These are phyloP conservation scores for Clonostachys byssicola DNA, from an alignment of 2,329 filamentous ascomycete species.

Conservation along the genomic window DNA sequence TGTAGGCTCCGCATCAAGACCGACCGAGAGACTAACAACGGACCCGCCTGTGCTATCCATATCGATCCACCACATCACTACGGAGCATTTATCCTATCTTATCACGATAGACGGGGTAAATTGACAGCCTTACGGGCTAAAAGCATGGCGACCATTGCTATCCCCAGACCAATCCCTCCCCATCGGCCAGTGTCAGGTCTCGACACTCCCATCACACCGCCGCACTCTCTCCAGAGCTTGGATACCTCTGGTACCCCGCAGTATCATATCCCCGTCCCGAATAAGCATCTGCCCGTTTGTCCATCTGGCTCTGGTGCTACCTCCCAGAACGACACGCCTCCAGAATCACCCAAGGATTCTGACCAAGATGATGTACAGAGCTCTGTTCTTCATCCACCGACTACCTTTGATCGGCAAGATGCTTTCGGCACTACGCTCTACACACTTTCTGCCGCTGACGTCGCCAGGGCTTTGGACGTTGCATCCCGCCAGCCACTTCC, in stretches of 20 bases:
- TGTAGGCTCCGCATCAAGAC: too few species aligned
- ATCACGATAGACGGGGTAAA: too few species aligned
- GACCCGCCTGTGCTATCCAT: too few species aligned
- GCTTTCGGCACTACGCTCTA: slow-evolving; percentile 60
- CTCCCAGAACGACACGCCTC: slow-evolving; percentile 56
- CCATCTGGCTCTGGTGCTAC: slow-evolving; percentile 66
- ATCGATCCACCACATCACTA: too few species aligned
- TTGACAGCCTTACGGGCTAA: too few species aligned
- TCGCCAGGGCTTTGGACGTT: slow-evolving; percentile 73
- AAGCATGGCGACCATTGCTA: slow-evolving; percentile 51
- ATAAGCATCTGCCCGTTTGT: slow-evolving; percentile 87
- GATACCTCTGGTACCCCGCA: slow-evolving; percentile 11
- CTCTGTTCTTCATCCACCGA: slow-evolving; percentile 73
- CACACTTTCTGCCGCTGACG: slow-evolving; percentile 62
- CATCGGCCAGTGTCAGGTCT: slow-evolving; percentile 39
- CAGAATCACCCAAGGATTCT: slow-evolving; percentile 59
- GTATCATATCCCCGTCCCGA: slow-evolving; percentile 56
- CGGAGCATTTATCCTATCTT: too few species aligned
- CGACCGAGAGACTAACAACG: too few species aligned
- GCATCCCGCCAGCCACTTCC: slow-evolving; percentile 77
- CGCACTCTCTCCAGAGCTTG: slow-evolving; percentile 30
- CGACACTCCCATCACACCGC: slow-evolving; percentile 26
- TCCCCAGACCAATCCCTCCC: slow-evolving; percentile 41
- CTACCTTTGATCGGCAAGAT: slow-evolving; percentile 49
- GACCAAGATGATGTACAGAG: slow-evolving; percentile 48